Evolutionary conservation across 2,329 filamentous ascomycete species (phyloP).

Genomic region (Colletotrichum sublineola): DNA sequence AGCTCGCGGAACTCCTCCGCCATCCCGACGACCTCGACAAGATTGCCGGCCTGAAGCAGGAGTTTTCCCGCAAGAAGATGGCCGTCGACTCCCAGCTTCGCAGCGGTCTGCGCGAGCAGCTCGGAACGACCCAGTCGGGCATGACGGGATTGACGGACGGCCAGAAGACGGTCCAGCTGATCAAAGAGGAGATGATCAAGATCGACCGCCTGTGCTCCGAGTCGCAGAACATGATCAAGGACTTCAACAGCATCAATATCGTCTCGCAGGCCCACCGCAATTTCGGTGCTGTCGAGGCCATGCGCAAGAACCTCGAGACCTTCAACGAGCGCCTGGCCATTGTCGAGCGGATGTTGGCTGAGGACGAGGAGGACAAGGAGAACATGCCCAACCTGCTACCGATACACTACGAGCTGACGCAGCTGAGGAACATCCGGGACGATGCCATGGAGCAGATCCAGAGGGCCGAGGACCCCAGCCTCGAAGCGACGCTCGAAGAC

Average conservation of each 20-base stretch:
- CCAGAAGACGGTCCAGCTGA: slow-evolving; percentile 90
- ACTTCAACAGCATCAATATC: slow-evolving; percentile 93
- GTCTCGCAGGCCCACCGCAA: slow-evolving; percentile 96
- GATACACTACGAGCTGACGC: slow-evolving; percentile 92
- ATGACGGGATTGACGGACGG: slow-evolving; percentile 91
- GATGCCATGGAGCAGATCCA: slow-evolving; percentile 97
- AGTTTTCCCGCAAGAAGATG: slow-evolving; percentile 94
- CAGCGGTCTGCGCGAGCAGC: slow-evolving; percentile 88
- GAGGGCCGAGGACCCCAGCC: slow-evolving; percentile 77
- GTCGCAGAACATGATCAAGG: slow-evolving; percentile 95
- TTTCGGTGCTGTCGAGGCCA: slow-evolving; percentile 92
- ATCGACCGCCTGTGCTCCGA: slow-evolving; percentile 98
- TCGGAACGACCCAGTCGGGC: slow-evolving; percentile 93
- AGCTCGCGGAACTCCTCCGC: slow-evolving; percentile 92
- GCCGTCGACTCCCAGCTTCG: slow-evolving; percentile 92
- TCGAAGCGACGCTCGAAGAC: slow-evolving; percentile 87
- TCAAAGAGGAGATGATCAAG: slow-evolving; percentile 98
- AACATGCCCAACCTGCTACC: slow-evolving; percentile 92
- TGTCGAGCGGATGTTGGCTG: slow-evolving; percentile 82
- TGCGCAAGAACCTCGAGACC: slow-evolving; percentile 90
- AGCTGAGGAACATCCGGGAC: slow-evolving; percentile 92
- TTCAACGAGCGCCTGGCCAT: slow-evolving; percentile 83
- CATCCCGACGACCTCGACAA: slow-evolving; percentile 98
- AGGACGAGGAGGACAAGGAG: slow-evolving; percentile 88
- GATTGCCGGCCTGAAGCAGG: slow-evolving; percentile 87